Base-by-base conservation (phyloP, 179 eudicot species). In the Drosera spatulata region DNA sequence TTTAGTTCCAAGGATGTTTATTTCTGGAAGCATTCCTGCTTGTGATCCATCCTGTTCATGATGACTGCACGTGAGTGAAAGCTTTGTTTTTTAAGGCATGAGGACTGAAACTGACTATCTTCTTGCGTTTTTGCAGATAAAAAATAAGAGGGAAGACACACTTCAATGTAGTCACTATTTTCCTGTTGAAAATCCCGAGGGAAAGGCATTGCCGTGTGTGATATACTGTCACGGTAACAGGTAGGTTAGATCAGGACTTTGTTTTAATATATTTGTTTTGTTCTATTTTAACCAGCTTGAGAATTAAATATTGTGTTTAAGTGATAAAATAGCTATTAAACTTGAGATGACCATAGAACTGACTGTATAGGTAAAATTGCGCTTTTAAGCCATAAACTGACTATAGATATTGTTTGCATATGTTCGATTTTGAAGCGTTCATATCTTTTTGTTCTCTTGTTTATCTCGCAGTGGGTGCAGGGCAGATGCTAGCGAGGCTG, bases 211-310 rank as follows among this genome's bases (percentile, higher is more conserved):
- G 66, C 99, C 99, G 50, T 94, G 99, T 73, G 94, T 86, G 10
- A 87, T 90, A 70, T 94, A 94, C 68, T 94, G 97, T 78, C 97
- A 94, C 68, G 99, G 99, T 64, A 94, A 94, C 83, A 94, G 99
- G 99, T 93, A 60, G 73, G 82, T 64, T 63, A 37, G 51, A 60
- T 38, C 41, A 46, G 38, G 47, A 58, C 2, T 4, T 49, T 49
- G 5, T 6, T 10, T 49, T 49, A 9, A 4, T 43, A 43, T 43
- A 7, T 43, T 43, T 43, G 8, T 43, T 43, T 43, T 43, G 45
- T 43, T 43, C 33, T 43, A 43, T 43, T 43, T 4, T 43, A 43
- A 43, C 45, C 45, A 0, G 0, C 5, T 43, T 43, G 45, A 43
- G 45, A 43, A 43, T 4, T 43, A 4, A 4, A 43, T 43, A 22